These are phyloP conservation scores for Austroboletus eburneus DNA, from an alignment of 768 basidiomycete species.

Conservation along the genomic window DNA sequence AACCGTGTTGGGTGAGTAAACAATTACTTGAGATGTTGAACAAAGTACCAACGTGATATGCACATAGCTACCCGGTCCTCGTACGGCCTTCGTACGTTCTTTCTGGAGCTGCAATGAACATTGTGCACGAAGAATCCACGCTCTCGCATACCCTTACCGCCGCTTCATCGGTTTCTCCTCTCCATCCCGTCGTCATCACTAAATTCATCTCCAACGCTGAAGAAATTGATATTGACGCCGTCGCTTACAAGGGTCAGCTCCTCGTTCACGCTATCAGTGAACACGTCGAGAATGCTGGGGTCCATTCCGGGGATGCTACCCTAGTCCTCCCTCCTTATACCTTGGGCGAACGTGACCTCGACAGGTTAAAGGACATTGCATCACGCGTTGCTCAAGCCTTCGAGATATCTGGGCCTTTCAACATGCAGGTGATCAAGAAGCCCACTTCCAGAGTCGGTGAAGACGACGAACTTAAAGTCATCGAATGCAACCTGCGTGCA, in stretches of 20 bases:
- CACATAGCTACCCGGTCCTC: constrained; percentile 86
- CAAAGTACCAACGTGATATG: constrained; percentile 1
- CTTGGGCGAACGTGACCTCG: constrained; percentile 68
- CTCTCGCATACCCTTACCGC: constrained; percentile 95
- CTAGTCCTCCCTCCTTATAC: constrained; percentile 95
- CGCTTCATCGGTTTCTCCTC: constrained; percentile 91
- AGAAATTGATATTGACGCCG: constrained; percentile 97
- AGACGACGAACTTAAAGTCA: constrained; percentile 83
- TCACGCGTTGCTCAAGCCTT: constrained; percentile 94
- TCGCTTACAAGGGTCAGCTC: constrained; percentile 88
- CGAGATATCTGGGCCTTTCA: constrained; percentile 96
- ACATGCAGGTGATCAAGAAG: constrained; percentile 98
- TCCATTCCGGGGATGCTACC: constrained; percentile 98
- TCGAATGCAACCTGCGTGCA: constrained; percentile 97
- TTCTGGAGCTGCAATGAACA: constrained; percentile 99
- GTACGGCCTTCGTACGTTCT: constrained; percentile 98
- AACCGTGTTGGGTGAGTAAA: constrained; percentile 60
- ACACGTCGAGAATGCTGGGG: constrained; percentile 97
- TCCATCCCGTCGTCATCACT: constrained; percentile 97
- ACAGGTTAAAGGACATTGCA: constrained; percentile 87
- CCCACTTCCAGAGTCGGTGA: constrained; percentile 46
- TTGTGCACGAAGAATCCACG: constrained; percentile 86
- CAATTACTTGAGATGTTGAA: not conserved
- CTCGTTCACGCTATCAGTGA: constrained; percentile 96
- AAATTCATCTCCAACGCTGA: constrained; percentile 99